Evolutionary conservation across 768 basidiomycete species (phyloP).

Genomic region (Boletus tylopilopsis): DNA sequence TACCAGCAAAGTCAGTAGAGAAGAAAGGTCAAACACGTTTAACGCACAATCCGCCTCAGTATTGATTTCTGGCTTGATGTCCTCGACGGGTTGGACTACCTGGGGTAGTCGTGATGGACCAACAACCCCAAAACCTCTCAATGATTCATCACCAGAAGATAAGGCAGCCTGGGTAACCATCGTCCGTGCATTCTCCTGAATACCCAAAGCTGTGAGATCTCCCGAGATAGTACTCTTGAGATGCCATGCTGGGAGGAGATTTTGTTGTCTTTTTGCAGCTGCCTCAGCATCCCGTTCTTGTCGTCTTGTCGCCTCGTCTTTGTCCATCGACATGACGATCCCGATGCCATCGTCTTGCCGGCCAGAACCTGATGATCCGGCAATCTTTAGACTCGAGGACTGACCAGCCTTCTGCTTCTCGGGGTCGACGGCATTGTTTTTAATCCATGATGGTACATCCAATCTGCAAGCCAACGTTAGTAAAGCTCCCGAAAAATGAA

Average conservation of each 20-base stretch:
- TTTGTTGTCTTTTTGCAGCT: conserved; percentile 84
- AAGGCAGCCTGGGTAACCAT: conserved; percentile 34
- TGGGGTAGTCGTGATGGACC: conserved; percentile 35
- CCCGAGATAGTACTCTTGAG: conserved; percentile 94
- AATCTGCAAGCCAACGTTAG: conserved; percentile 45
- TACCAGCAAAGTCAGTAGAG: not conserved
- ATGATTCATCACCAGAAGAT: conserved; percentile 65
- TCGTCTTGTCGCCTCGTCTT: conserved; percentile 73
- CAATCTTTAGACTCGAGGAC: conserved; percentile 62
- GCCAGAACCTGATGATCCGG: conserved; percentile 58
- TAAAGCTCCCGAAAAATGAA: not conserved
- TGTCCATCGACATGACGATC: conserved; percentile 86
- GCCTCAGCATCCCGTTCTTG: conserved; percentile 77
- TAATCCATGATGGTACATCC: conserved; percentile 81
- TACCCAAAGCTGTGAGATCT: conserved; percentile 82
- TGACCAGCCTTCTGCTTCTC: conserved; percentile 56
- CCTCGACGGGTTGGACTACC: conserved; percentile 23
- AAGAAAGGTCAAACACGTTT: not conserved
- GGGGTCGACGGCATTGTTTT: conserved; percentile 61
- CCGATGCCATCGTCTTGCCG: conserved; percentile 58
- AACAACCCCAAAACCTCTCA: conserved; percentile 63
- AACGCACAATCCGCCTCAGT: conserved; percentile 64
- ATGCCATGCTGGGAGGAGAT: conserved; percentile 92
- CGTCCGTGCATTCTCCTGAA: conserved; percentile 63
- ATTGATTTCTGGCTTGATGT: conserved; percentile 48